Percentiles rank a stretch among this genome's conserved stretches.
Conservation (phyloP, 192 early-diverging fungal species). For the Ambispora gerdemannii region DNA sequence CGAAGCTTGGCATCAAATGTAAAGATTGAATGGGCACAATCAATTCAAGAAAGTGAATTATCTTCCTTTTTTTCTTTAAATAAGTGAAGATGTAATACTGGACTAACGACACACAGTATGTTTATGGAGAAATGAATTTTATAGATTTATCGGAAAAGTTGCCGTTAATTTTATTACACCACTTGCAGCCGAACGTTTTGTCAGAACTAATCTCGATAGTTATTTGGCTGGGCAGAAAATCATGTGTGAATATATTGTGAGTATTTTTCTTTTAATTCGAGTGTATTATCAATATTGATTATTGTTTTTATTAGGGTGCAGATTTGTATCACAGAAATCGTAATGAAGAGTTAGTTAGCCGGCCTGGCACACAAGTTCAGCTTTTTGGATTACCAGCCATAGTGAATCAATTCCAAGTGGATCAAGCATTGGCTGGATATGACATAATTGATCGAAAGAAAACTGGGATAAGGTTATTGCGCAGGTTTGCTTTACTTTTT, state of each 20-base stretch:
- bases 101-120: background rate
- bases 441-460: background rate
- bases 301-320: background rate
- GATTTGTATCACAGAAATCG: background rate
- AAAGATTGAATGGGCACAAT: background rate
- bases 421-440: background rate
- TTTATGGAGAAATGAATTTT: background rate
- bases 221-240: background rate
- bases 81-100: background rate
- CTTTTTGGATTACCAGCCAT: background rate
- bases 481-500: no score
- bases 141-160: background rate
- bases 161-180: background rate
- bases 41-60: no score
- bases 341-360: background rate
- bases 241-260: background rate
- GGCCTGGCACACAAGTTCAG: background rate
- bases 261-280: background rate
- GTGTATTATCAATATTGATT: background rate
- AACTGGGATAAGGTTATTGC: background rate
- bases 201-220: background rate
- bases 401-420: background rate
- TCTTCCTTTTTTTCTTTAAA: background rate
- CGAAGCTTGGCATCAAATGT: background rate
- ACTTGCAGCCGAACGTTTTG: background rate